Evolutionary conservation across 257 asterid genomes (phyloP).

Genomic region (Solanum peruvianum): DNA sequence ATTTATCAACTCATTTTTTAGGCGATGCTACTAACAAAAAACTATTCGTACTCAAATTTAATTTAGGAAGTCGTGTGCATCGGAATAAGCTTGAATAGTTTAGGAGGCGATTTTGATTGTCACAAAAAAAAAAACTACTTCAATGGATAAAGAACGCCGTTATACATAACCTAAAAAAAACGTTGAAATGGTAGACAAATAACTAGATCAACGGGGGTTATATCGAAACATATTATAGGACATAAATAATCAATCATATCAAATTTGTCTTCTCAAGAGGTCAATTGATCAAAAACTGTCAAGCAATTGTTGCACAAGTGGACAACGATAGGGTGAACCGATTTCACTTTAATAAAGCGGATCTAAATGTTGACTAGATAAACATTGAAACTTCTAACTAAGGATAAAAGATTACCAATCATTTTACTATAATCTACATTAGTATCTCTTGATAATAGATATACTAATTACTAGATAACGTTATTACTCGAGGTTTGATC

Average conservation of each 20-base stretch:
- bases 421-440: background rate
- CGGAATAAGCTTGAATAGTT: background rate
- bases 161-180: background rate
- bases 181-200: background rate
- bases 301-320: background rate
- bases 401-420: background rate
- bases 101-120: background rate
- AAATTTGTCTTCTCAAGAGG: background rate
- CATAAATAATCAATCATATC: background rate
- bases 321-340: background rate
- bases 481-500: background rate
- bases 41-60: background rate
- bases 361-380: background rate
- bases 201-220: background rate
- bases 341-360: background rate
- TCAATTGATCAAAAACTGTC: background rate
- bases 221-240: background rate
- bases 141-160: background rate
- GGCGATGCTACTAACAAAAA: background rate
- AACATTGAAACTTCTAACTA: background rate
- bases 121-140: background rate
- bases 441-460: background rate
- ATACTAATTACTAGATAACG: background rate
- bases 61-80: background rate
- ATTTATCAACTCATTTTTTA: background rate